Percentiles rank a stretch among this genome's conserved stretches.
phyloP scores from a whole-genome alignment of 176 grass and related monocot genomes.

The Sorghum bicolor region Sorghum_bicolor_NCBIv3 NC_012874.2:12141001-12141500 shows the following conservation, averaged over 20 bases:
- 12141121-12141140: conserved; percentile 34
- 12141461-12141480: conserved; percentile 17
- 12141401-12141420: conserved; percentile 36
- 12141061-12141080: not conserved
- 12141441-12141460: conserved; percentile 4
- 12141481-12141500: conserved; percentile 24
- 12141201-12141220: conserved; percentile 21
- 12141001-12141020: not conserved
- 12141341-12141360: not conserved
- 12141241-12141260: conserved; percentile 4
- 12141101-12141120: conserved; percentile 6
- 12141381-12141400: conserved; percentile 51
- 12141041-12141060: not conserved
- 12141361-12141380: not conserved
- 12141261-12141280: conserved; percentile 41
- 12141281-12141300: conserved; percentile 10
- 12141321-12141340: conserved; percentile 13
- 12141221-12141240: conserved; percentile 16
- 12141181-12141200: conserved; percentile 28
- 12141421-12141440: conserved; percentile 7
- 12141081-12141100: conserved; percentile 3
- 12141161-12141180: not conserved
- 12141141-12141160: not conserved
- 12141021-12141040: not conserved
- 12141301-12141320: conserved; percentile 9